Conservation (phyloP, 108 stramenopile species). For the Stephanodiscus triporus region DNA sequence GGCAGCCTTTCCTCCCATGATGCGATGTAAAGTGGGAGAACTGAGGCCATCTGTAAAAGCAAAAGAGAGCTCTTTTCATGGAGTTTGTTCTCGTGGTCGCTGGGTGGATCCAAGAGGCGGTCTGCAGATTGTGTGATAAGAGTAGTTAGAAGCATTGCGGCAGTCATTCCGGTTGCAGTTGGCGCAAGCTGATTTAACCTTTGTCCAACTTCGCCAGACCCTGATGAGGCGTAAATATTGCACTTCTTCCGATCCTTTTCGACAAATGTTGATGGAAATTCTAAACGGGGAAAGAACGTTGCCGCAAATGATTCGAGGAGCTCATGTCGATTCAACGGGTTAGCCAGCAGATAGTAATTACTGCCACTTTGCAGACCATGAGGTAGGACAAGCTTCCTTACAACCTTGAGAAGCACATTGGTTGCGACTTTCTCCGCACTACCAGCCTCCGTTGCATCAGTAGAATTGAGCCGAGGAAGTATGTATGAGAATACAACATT, state of each 20-base stretch:
- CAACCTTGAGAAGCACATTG: slow-evolving; percentile 28
- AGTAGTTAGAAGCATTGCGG: slow-evolving; percentile 30
- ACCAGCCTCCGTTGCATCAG: slow-evolving; percentile 1
- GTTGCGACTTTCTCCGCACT: slow-evolving; percentile 15
- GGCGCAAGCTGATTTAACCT: slow-evolving; percentile 24
- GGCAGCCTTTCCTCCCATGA: slow-evolving; percentile 43
- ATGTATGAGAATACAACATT: slow-evolving; percentile 45
- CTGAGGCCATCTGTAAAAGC: slow-evolving; percentile 37
- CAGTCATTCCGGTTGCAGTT: slow-evolving; percentile 34
- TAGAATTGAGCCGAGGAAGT: slow-evolving; percentile 34
- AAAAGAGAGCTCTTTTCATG: slow-evolving; percentile 21
- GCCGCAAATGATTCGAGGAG: slow-evolving; percentile 37
- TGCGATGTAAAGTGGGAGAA: slow-evolving; percentile 42
- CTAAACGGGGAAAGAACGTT: slow-evolving; percentile 39
- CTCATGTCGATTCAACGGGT: slow-evolving; percentile 28
- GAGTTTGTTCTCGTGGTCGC: neutral
- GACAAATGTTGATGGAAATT: neutral
- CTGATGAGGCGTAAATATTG: slow-evolving; percentile 13
- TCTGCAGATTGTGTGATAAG: slow-evolving; percentile 25
- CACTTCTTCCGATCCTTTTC: neutral
- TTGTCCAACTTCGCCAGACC: slow-evolving; percentile 16
- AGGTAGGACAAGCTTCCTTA: slow-evolving; percentile 30
- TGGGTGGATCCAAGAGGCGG: slow-evolving; percentile 8
- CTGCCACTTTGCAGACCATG: neutral
- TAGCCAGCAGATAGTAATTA: slow-evolving; percentile 22